Conservation (phyloP, 257 asterid species). For the Solanum neorickii region DNA sequence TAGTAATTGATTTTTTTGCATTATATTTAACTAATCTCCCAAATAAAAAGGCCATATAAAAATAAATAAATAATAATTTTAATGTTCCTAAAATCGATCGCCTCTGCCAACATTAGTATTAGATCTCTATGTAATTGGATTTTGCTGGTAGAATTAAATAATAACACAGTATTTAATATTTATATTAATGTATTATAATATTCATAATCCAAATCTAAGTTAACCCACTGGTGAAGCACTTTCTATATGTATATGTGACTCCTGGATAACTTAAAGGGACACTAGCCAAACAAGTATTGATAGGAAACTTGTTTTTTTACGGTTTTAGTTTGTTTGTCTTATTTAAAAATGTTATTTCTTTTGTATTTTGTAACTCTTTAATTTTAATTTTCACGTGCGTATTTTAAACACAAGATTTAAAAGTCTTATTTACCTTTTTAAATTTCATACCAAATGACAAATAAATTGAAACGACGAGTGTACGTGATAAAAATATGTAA, state of each 20-base stretch:
- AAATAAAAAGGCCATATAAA: neutral
- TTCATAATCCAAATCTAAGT: neutral
- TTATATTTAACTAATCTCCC: neutral
- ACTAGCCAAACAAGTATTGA: neutral
- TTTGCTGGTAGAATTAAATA: neutral
- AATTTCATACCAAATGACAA: too few relatives aligned
- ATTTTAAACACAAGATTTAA: too few relatives aligned
- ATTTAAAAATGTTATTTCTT: accelerated
- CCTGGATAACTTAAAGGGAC: neutral
- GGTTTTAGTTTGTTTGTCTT: neutral
- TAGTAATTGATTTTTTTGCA: neutral
- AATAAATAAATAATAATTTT: neutral
- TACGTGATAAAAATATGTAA: too few relatives aligned
- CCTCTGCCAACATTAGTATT: neutral
- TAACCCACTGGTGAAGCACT: neutral
- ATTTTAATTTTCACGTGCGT: accelerated
- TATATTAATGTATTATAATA: neutral
- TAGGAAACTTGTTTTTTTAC: neutral
- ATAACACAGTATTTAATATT: neutral
- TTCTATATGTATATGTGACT: neutral
- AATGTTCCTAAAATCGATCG: neutral
- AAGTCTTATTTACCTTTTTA: accelerated
- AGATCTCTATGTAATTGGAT: neutral
- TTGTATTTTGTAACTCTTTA: accelerated
- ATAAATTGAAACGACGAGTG: too few relatives aligned